Conservation (phyloP, 176 grass and related monocot species). For the Puccinellia tenuiflora region DNA sequence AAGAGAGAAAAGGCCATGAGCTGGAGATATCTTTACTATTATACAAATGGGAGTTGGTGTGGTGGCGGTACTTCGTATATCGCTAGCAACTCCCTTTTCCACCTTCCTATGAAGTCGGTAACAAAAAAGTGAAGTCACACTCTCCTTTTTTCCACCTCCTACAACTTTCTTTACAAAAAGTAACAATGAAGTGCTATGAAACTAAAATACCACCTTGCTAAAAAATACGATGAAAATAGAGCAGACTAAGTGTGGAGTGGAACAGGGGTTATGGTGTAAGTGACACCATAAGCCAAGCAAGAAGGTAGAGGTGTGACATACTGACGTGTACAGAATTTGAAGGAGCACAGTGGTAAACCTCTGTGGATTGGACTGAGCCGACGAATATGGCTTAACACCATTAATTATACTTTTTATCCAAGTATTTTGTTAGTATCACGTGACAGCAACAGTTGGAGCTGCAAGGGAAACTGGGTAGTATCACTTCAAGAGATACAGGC, state of each 20-base stretch:
- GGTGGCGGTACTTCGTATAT: not conserved
- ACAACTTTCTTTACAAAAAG: not conserved
- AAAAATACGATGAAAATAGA: not conserved
- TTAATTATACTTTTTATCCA: not conserved
- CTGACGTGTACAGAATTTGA: not conserved
- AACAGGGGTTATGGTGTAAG: not conserved
- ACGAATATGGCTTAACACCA: not conserved
- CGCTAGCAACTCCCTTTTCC: not conserved
- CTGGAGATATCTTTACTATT: not conserved
- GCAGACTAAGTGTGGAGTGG: not conserved
- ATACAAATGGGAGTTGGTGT: not conserved
- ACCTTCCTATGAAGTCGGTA: not conserved
- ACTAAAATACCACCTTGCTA: not conserved
- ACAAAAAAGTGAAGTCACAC: not conserved
- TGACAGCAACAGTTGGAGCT: not conserved
- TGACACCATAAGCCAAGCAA: not conserved
- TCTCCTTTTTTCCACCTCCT: not conserved
- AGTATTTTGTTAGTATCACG: not conserved
- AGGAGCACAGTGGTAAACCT: not conserved
- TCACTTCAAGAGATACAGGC: not conserved
- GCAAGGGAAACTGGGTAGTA: not conserved
- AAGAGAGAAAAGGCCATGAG: not conserved
- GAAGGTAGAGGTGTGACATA: not conserved
- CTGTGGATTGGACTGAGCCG: not conserved
- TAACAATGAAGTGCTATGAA: not conserved